phyloP scores from a whole-genome alignment of 768 basidiomycete genomes.

The Termitomyces sp. region DNA sequence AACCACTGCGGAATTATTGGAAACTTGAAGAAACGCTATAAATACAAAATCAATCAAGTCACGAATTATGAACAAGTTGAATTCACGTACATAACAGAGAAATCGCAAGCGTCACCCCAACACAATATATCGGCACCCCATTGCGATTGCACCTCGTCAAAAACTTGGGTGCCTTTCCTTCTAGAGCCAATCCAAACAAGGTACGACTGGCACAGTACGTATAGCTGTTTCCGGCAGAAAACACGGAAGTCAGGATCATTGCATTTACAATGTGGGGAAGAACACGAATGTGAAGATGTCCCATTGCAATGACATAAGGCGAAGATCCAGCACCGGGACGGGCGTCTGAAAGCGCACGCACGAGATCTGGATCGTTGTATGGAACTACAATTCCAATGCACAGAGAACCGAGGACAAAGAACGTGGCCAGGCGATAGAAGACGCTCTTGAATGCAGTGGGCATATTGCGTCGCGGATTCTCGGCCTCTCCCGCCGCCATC shows the following conservation, averaged over 20 bases:
- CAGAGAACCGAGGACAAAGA: conserved; percentile 72
- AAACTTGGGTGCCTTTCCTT: conserved; percentile 53
- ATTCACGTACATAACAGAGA: conserved; percentile 30
- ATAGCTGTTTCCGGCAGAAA: conserved; percentile 72
- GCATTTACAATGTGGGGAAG: conserved; percentile 74
- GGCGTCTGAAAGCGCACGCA: conserved; percentile 53
- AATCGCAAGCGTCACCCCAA: conserved; percentile 38
- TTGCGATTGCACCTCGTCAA: conserved; percentile 49
- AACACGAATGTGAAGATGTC: conserved; percentile 58
- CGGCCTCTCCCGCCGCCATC: conserved; percentile 70
- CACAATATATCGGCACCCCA: conserved; percentile 58
- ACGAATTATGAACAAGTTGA: neutral
- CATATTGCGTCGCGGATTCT: conserved; percentile 66
- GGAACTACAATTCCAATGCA: conserved; percentile 78
- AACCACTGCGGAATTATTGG: conserved; percentile 43
- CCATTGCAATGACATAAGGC: conserved; percentile 86
- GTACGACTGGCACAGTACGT: conserved; percentile 58
- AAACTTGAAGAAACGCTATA: conserved; percentile 48
- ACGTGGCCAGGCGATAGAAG: conserved; percentile 73
- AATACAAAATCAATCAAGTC: neutral
- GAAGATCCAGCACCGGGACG: conserved; percentile 57
- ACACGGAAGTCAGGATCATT: conserved; percentile 60
- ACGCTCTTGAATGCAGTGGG: conserved; percentile 72
- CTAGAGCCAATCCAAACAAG: conserved; percentile 52
- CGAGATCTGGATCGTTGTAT: conserved; percentile 58